A percentile compares a stretch with the other conserved stretches of the same genome.
Evolutionary conservation across 495 filamentous ascomycete species (phyloP).

Genomic region (Podospora anserina): DNA sequence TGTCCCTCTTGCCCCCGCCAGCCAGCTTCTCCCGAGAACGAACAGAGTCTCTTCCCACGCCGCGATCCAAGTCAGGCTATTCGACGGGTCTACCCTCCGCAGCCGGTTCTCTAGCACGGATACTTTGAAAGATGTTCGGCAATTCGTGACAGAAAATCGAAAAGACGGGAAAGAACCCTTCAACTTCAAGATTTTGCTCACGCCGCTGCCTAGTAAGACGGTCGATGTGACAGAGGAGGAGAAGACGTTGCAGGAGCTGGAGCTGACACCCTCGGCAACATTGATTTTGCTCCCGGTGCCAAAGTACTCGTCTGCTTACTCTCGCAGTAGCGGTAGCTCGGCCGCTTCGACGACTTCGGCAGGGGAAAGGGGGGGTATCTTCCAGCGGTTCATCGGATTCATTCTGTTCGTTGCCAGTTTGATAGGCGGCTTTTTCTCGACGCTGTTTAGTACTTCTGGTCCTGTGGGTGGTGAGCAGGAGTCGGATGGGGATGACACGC

Average conservation of each 20-base stretch:
- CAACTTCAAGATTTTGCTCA: conserved; percentile 78
- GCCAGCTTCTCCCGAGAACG: conserved; percentile 16
- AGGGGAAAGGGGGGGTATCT: conserved; percentile 36
- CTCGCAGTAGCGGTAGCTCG: conserved; percentile 35
- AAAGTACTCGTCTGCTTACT: neutral
- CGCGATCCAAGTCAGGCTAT: conserved; percentile 75
- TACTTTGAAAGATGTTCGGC: conserved; percentile 68
- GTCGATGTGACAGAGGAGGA: conserved; percentile 73
- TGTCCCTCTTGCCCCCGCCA: conserved; percentile 20
- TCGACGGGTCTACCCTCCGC: conserved; percentile 78
- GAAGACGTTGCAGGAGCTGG: conserved; percentile 60
- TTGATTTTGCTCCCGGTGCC: conserved; percentile 62
- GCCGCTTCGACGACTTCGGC: conserved; percentile 52
- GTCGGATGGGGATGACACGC: conserved; percentile 1
- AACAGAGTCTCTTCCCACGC: conserved; percentile 42
- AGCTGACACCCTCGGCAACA: conserved; percentile 72
- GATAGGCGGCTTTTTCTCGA: conserved; percentile 34
- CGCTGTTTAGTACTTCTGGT: conserved; percentile 22
- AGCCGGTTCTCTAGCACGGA: conserved; percentile 62
- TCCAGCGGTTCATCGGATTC: conserved; percentile 53
- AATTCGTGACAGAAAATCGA: conserved; percentile 65
- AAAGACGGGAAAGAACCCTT: conserved; percentile 54
- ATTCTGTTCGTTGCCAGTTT: conserved; percentile 48
- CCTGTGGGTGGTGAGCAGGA: neutral
- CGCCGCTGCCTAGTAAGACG: conserved; percentile 69